Evolutionary conservation across 257 asterid genomes (phyloP).

Genomic region (Leptodermis oblonga): DNA sequence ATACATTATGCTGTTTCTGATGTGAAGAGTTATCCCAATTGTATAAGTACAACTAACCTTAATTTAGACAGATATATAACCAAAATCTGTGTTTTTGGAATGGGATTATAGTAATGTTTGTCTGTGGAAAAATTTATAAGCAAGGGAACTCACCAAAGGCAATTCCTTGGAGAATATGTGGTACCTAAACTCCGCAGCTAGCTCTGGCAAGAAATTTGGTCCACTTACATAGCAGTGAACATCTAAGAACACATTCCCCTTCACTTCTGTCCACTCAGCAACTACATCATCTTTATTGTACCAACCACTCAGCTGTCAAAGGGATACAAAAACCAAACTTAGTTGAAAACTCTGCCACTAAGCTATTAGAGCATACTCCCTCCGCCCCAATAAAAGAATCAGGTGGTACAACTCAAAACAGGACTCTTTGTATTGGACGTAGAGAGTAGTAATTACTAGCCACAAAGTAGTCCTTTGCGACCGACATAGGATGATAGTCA

Average conservation of each 20-base stretch:
- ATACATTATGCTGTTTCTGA: background rate
- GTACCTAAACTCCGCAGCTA: constrained; percentile 91
- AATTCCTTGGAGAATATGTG: constrained; percentile 89
- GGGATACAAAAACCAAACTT: background rate
- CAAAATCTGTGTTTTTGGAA: background rate
- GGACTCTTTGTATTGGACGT: too few species aligned
- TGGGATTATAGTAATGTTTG: background rate
- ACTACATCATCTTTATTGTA: constrained; percentile 83
- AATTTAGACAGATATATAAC: too few species aligned
- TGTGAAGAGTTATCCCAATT: background rate
- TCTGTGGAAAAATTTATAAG: background rate
- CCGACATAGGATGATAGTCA: background rate
- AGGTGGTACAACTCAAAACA: too few species aligned
- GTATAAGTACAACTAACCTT: background rate
- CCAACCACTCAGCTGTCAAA: constrained; percentile 77
- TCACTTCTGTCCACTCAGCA: constrained; percentile 84
- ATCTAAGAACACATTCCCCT: constrained; percentile 64
- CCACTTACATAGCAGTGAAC: constrained; percentile 91
- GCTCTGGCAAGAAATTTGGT: constrained; percentile 54
- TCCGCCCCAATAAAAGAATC: too few species aligned
- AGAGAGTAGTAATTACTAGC: background rate
- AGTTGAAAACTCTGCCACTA: background rate
- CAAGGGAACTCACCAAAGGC: constrained; percentile 61
- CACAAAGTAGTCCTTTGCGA: background rate
- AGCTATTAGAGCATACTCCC: background rate